Evolutionary conservation across 768 basidiomycete genomes (phyloP).

Genomic region (Hydnomerulius pinastri): DNA sequence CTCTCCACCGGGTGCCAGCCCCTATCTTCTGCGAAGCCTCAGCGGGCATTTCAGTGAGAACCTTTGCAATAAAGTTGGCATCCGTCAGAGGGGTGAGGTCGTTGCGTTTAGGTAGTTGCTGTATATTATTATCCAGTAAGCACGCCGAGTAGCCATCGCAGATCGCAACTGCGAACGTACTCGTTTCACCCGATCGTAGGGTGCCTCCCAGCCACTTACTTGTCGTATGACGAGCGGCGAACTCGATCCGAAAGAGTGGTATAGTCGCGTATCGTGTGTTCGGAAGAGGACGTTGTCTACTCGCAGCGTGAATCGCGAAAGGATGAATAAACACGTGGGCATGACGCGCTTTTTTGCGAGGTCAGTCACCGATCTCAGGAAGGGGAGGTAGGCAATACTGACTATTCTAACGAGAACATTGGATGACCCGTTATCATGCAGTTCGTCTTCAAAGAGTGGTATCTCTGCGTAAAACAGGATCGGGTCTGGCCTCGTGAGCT

Average conservation of each 20-base stretch:
- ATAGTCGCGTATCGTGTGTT: constrained; percentile 84
- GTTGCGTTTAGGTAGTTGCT: constrained; percentile 71
- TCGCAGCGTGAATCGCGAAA: constrained; percentile 87
- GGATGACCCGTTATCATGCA: constrained; percentile 95
- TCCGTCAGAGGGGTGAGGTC: constrained; percentile 91
- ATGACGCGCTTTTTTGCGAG: constrained; percentile 79
- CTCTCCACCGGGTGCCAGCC: constrained; percentile 84
- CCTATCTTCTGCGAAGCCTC: constrained; percentile 59
- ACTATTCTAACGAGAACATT: constrained; percentile 85
- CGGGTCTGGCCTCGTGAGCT: constrained; percentile 88
- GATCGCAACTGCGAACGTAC: constrained; percentile 47
- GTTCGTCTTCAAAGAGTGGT: constrained; percentile 92
- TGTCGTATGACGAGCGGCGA: constrained; percentile 75
- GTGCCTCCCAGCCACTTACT: constrained; percentile 86
- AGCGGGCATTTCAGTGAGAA: constrained; percentile 62
- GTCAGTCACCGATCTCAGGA: background rate
- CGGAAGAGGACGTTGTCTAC: constrained; percentile 96
- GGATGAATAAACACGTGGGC: constrained; percentile 91
- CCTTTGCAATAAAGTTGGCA: constrained; percentile 75
- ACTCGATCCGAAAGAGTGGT: constrained; percentile 72
- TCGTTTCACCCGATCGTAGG: constrained; percentile 77
- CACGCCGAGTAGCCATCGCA: background rate
- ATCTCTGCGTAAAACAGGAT: constrained; percentile 98
- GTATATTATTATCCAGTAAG: background rate
- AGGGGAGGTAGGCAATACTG: constrained; percentile 36